phyloP scores from a whole-genome alignment of 495 filamentous ascomycete genomes.

The Hypomontagnella monticulosa region DNA sequence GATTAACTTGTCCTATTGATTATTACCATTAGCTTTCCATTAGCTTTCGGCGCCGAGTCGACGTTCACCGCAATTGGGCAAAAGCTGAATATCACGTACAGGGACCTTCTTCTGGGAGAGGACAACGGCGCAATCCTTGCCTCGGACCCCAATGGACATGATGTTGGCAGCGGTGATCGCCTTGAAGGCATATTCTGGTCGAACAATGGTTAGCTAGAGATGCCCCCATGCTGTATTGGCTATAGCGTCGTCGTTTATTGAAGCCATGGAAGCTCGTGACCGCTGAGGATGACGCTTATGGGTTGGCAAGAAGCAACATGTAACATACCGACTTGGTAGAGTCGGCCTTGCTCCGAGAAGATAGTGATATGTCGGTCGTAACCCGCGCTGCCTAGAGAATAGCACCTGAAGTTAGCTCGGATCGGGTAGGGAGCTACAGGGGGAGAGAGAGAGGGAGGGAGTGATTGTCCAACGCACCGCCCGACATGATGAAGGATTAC shows the following conservation, averaged over 20 bases:
- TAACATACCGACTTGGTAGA: conserved; percentile 98
- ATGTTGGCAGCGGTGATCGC: conserved; percentile 99
- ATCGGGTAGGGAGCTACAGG: conserved; percentile 30
- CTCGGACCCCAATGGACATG: conserved; percentile 93
- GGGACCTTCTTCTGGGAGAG: conserved; percentile 99
- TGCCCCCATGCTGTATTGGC: background rate
- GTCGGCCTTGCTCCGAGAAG: conserved; percentile 97
- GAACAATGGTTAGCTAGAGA: conserved; percentile 45
- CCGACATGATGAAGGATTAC: conserved; percentile 56
- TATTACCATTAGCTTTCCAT: conserved; percentile 38
- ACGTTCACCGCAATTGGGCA: conserved; percentile 21
- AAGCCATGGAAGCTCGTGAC: background rate
- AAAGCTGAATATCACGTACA: conserved; percentile 66
- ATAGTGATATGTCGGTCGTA: conserved; percentile 99
- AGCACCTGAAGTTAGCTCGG: conserved; percentile 23
- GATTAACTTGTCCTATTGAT: conserved; percentile 92
- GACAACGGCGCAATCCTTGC: conserved; percentile 96
- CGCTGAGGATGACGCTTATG: conserved; percentile 11
- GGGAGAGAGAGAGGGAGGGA: conserved; percentile 34
- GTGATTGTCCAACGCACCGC: conserved; percentile 38
- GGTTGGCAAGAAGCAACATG: conserved; percentile 1
- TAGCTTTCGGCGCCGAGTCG: conserved; percentile 46
- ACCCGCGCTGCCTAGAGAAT: conserved; percentile 81
- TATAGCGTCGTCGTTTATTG: background rate
- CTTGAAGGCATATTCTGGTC: conserved; percentile 98